Base-by-base conservation (phyloP, 1,284 basidiomycete species). In the Naganishia liquefaciens region DNA sequence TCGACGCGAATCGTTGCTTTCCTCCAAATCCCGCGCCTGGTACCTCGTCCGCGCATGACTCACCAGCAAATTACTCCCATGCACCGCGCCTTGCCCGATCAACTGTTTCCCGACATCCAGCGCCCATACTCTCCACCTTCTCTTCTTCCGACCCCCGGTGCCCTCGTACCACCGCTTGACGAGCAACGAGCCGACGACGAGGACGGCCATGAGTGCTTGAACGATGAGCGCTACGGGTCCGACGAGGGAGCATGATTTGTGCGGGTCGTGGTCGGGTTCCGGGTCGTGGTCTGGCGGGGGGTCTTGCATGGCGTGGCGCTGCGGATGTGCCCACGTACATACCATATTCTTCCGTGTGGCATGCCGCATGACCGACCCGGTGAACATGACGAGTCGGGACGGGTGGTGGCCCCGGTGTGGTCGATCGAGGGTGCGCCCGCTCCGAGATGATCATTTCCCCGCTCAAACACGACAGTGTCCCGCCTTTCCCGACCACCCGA, bases 81-180 rank as follows among this genome's bases (percentile, higher is more conserved):
- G 95, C 4, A 97, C 87, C 71, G 93, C 90, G 78, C 90, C 84
- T 75, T 97, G 93, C 39, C 94, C 94, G 25, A 90, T 84, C 52
- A 97, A 81, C 81, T 99, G 95, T 77, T 98, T 95, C 9, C 87
- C 88, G 3, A 95, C 89, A 72, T 95, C 93, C 74, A 89, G 91
- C 42, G 89, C 75, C 91, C 95, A 98, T 80, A 96, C 93, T 73
- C 85, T 83, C 94, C 95, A 98, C 28, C 88, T 89, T 40, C 94
- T 85, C 74, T 88, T 91, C 21, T 87, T 87, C 51, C 83, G 83
- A 78, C 57, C 44, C 5, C 43, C 28, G 28, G 44, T 37, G 17
- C 64, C 64, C 50, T 98, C 94, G 69, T 89, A 82, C 69, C 95
- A 89, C 63, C 95, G 84, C 77, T 98, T 98, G 75, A 88, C 87